Conservation (phyloP, 305 asterid species). For the Ruellia speciosa region DNA sequence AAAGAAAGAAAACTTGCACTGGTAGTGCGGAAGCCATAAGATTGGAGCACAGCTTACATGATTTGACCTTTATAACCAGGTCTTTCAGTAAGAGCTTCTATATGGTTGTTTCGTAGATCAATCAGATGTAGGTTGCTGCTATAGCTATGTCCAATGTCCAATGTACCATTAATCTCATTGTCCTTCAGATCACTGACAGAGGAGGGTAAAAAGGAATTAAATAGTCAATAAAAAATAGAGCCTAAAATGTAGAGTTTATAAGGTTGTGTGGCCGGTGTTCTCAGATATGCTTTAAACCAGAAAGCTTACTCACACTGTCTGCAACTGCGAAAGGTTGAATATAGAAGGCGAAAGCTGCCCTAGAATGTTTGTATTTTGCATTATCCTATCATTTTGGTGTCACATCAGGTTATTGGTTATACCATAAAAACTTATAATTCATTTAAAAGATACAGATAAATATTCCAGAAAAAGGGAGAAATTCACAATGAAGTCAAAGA, state of each 20-base stretch:
- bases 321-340: constrained; percentile 53
- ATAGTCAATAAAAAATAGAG: not conserved
- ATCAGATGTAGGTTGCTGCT: constrained; percentile 45
- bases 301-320: constrained; percentile 46
- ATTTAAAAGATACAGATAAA: not conserved
- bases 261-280: not conserved
- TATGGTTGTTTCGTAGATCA: constrained; percentile 53
- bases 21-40: not conserved
- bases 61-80: constrained; percentile 32
- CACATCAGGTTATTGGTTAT: not conserved
- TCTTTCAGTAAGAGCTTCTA: constrained; percentile 33
- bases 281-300: not conserved
- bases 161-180: constrained; percentile 56
- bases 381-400: constrained; percentile 37
- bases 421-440: constrained; percentile 5
- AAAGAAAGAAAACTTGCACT: not conserved
- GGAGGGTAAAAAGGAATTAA: not conserved
- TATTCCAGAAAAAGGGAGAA: constrained; percentile 12
- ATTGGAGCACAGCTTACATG: constrained; percentile 34
- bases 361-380: constrained; percentile 42
- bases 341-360: constrained; percentile 52
- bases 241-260: not conserved
- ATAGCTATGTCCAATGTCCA: constrained; percentile 36
- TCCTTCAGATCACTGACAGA: constrained; percentile 42
- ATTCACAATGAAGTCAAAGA: constrained; percentile 52